Evolutionary conservation across 1,139 yeast species (phyloP).

Genomic region (Zygosaccharomyces pseudobailii): DNA sequence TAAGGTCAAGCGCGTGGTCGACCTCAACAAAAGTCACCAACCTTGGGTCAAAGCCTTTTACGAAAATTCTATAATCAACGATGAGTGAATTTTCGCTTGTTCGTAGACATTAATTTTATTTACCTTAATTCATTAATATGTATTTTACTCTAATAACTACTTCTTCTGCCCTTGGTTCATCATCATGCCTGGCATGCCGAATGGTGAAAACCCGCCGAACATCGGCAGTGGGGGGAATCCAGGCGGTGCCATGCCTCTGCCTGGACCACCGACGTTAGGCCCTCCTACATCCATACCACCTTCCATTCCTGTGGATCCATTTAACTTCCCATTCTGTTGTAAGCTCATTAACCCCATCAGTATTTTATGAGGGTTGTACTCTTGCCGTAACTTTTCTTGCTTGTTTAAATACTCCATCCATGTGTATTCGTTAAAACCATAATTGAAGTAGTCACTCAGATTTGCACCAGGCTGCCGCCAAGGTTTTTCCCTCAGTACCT

Average conservation of each 20-base stretch:
- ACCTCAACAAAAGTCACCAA: constrained; percentile 50
- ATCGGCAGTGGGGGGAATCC: constrained; percentile 36
- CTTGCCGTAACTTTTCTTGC: constrained; percentile 77
- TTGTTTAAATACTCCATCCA: constrained; percentile 92
- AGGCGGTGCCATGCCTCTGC: constrained; percentile 27
- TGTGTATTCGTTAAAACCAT: constrained; percentile 92
- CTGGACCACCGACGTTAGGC: constrained; percentile 12
- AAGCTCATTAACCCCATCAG: constrained; percentile 40
- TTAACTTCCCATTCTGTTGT: constrained; percentile 35
- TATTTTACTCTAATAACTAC: constrained; percentile 4
- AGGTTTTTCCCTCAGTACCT: constrained; percentile 84
- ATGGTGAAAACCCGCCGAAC: constrained; percentile 38
- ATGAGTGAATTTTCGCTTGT: not conserved
- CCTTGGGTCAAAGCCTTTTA: constrained; percentile 58
- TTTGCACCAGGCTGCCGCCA: constrained; percentile 99
- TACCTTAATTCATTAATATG: not conserved
- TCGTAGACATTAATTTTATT: not conserved
- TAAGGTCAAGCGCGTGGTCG: constrained; percentile 48
- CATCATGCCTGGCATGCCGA: constrained; percentile 36
- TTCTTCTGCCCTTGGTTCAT: constrained; percentile 21
- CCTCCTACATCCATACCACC: constrained; percentile 8
- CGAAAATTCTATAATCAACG: constrained; percentile 5
- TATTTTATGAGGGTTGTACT: constrained; percentile 57
- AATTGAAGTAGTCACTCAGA: constrained; percentile 87
- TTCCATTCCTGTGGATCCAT: constrained; percentile 16